Evolutionary conservation across 1,284 basidiomycete species (phyloP).

Genomic region (Porodaedalea pini): DNA sequence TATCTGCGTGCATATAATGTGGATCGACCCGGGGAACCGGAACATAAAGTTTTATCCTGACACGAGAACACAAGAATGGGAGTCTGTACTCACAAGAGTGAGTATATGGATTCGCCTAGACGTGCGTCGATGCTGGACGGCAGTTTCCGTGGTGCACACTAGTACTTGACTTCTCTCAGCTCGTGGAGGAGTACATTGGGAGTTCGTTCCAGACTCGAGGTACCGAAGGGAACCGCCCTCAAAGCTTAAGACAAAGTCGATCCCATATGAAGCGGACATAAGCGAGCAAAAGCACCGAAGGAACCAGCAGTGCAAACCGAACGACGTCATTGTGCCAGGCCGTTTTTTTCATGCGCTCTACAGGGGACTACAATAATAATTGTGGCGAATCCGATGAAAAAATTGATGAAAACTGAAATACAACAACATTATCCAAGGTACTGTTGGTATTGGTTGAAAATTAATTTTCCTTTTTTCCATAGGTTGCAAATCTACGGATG

Average conservation of each 20-base stretch:
- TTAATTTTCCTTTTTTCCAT: not conserved
- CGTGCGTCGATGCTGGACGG: not conserved
- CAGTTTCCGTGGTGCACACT: not conserved
- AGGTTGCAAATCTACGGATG: not conserved
- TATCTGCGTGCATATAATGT: not conserved
- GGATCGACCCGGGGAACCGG: not conserved
- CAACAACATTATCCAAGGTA: not conserved
- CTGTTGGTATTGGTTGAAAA: not conserved
- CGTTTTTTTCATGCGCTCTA: too few species aligned
- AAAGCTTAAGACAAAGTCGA: not conserved
- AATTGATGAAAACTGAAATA: too few species aligned
- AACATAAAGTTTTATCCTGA: not conserved
- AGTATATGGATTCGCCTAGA: not conserved
- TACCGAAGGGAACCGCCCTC: not conserved
- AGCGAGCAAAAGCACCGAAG: conserved; percentile 2
- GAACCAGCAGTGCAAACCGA: not conserved
- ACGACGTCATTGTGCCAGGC: conserved; percentile 1
- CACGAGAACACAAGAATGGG: not conserved
- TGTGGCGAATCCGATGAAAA: too few species aligned
- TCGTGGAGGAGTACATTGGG: not conserved
- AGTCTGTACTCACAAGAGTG: not conserved
- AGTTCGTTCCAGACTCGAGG: conserved; percentile 2
- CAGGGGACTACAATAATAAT: too few species aligned
- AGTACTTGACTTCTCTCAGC: not conserved
- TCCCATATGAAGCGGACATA: not conserved